Evolutionary conservation across 202 grass and related monocot genomes (phyloP), one percentile per base, ranked within the genome.

Genomic region (Carex arenaria): DNA sequence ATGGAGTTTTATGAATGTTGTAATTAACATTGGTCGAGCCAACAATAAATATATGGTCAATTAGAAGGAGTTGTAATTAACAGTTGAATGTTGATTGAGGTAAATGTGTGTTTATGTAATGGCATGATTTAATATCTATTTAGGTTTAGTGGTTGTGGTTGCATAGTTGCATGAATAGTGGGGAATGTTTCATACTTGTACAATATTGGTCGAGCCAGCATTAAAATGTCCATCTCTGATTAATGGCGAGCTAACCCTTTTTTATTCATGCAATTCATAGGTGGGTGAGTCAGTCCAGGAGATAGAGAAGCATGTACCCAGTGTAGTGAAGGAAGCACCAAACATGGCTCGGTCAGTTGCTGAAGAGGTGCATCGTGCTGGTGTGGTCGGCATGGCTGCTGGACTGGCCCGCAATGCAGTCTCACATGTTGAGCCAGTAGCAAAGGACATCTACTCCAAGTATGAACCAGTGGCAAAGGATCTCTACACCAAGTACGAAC

Each of bases 401-500:
- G 87, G 87, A 7, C 82, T 98, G 2, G 91, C 89, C 17, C 94
- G 90, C 49, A 90, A 91, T 2, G 91, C 87, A 64, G 85, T 91
- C 0, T 78, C 84, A 30, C 77, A 86, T 0, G 92, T 85, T 0
- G 92, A 94, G 69, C 94, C 92, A 0, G 88, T 84, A 60, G 80
- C 80, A 3, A 82, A 82, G 61, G 80, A 82, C 49, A 17, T 85
- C 20, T 88, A 84, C 86, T 30, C 63, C 17, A 66, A 69, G 57
- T 81, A 85, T 14, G 83, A 91, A 80, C 93, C 93, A 5, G 93
- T 42, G 76, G 92, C 94, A 6, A 71, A 89, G 1, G 90, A 89
- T 60, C 52, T 97, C 17, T 94, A 91, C 80, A 85, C 87, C 62
- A 93, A 92, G 64, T 98, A 94, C 2, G 95, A 98, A 82, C 95